Evolutionary conservation across 1,139 yeast species (phyloP).

Genomic region (Arxiozyma slooffiae): DNA sequence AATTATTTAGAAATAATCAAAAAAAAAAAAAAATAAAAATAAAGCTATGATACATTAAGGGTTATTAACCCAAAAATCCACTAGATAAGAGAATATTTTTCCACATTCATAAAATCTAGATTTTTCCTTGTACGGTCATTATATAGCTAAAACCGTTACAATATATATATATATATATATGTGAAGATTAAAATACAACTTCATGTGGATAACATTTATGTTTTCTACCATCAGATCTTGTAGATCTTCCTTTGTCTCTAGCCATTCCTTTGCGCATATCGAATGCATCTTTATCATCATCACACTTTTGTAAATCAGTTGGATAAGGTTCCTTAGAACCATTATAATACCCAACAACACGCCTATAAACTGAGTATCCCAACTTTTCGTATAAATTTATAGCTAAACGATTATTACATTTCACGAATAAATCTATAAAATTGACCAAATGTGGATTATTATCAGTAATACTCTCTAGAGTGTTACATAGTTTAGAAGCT

Average conservation of each 20-base stretch:
- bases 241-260: constrained; percentile 38
- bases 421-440: constrained; percentile 84
- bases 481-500: constrained; percentile 63
- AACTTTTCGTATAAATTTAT: constrained; percentile 71
- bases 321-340: constrained; percentile 30
- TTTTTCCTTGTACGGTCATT: not conserved
- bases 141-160: not conserved
- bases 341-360: constrained; percentile 85
- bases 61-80: no score
- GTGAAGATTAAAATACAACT: constrained; percentile 26
- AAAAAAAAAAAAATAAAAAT: no score
- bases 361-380: constrained; percentile 74
- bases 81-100: no score
- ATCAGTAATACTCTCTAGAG: constrained; percentile 64
- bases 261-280: constrained; percentile 58
- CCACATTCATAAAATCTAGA: not conserved
- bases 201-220: constrained; percentile 56
- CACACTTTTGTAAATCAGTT: constrained; percentile 35
- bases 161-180: not conserved
- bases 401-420: constrained; percentile 74
- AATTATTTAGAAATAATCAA: no score
- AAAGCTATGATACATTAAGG: no score
- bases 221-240: constrained; percentile 49
- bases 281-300: constrained; percentile 77
- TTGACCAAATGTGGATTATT: constrained; percentile 62